phyloP scores from a whole-genome alignment of 257 asterid species.

The Hygrophila difformis region DNA sequence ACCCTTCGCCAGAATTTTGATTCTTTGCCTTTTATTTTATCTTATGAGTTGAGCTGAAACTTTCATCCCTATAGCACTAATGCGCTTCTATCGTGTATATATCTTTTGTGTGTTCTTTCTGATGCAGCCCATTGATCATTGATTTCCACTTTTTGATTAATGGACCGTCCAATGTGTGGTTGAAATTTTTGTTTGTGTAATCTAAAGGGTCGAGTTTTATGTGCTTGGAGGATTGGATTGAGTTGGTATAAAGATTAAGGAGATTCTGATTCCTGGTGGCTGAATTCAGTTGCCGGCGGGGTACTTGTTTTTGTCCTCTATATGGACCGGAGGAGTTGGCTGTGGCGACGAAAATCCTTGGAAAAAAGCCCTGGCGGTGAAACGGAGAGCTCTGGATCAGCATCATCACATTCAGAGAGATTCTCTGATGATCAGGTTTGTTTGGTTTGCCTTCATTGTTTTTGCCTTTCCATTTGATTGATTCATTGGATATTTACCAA shows the following conservation, averaged over 20 bases:
- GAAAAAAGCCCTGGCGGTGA: slow-evolving; percentile 81
- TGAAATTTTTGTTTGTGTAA: slow-evolving; percentile 9
- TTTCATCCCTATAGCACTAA: too few species aligned
- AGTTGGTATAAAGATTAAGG: slow-evolving; percentile 11
- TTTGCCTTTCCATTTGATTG: too few species aligned
- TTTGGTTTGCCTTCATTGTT: too few species aligned
- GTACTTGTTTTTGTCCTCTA: slow-evolving; percentile 3
- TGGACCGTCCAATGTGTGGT: background rate
- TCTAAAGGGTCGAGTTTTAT: slow-evolving; percentile 6
- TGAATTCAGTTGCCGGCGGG: slow-evolving; percentile 6
- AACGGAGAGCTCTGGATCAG: slow-evolving; percentile 83
- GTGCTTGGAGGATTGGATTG: background rate
- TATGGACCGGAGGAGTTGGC: slow-evolving; percentile 93
- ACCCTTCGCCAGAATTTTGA: slow-evolving; percentile 14
- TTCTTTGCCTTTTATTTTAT: slow-evolving; percentile 13
- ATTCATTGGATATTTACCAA: too few species aligned
- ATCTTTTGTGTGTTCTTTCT: background rate
- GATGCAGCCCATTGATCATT: background rate
- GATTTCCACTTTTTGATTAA: slow-evolving; percentile 3
- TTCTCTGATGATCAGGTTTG: slow-evolving; percentile 94
- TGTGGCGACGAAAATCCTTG: slow-evolving; percentile 77
- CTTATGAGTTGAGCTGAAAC: too few species aligned
- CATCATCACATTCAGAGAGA: slow-evolving; percentile 74
- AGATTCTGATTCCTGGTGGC: slow-evolving; percentile 14
- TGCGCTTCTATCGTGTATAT: background rate